These are phyloP conservation scores for Schizopora paradoxa DNA, from an alignment of 1,284 basidiomycete genomes.

Conservation along the genomic window DNA sequence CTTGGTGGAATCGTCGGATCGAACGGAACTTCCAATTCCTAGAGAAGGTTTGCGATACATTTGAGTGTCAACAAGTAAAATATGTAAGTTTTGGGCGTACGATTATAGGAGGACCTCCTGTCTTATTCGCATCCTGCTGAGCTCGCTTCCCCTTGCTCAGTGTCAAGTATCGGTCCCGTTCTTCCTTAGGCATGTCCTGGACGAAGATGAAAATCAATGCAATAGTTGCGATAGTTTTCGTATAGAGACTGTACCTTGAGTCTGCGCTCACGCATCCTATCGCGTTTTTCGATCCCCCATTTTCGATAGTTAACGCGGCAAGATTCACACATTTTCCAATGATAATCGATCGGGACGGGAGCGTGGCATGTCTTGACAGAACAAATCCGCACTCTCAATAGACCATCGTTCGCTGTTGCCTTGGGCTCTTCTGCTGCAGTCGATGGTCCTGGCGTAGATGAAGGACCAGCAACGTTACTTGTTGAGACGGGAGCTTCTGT, in stretches of 20 bases:
- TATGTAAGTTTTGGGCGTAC: too few relatives aligned
- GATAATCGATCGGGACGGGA: neutral
- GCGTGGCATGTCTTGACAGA: slow-evolving; percentile 3
- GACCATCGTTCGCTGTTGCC: neutral
- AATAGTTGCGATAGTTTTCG: neutral
- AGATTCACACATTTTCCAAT: slow-evolving; percentile 3
- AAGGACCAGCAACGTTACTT: neutral
- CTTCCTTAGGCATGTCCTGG: neutral
- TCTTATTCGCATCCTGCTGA: neutral
- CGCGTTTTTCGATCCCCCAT: slow-evolving; percentile 2
- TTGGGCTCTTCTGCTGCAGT: neutral
- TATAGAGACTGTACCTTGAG: neutral
- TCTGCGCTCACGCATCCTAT: neutral
- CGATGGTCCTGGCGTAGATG: neutral
- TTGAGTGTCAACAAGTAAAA: neutral
- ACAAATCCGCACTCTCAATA: slow-evolving; percentile 1
- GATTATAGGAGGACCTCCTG: too few relatives aligned
- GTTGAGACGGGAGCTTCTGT: neutral
- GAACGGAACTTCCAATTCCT: neutral
- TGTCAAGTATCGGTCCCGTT: neutral
- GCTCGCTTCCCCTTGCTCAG: neutral
- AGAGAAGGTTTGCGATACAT: neutral
- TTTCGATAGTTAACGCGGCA: neutral
- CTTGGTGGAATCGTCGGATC: neutral
- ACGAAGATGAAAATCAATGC: neutral